Base-by-base conservation (phyloP, 2,329 filamentous ascomycete genomes). In the Tolypocladium amazonense region DNA sequence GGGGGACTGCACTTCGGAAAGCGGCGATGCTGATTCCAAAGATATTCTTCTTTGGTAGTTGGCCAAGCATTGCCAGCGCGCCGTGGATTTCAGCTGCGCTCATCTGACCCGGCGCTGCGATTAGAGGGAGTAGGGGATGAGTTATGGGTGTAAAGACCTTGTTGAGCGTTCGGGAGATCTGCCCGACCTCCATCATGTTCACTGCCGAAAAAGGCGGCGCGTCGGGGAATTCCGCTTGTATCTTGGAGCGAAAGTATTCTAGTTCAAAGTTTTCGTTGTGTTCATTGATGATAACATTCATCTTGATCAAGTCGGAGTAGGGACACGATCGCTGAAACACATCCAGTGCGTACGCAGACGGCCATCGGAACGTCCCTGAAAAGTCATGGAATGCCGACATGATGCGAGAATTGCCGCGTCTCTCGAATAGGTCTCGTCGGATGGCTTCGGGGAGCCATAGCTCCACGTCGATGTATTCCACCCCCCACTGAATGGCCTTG, bases 381-480 rank as follows among this genome's bases (percentile, higher is more conserved):
- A 93, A 93, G 75, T 94, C 90, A 71, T 95, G 91, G 68, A 93
- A 94, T 15, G 91, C 90, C n/a, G 90, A 93, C 77, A 95, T 92
- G 72, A 96, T 91, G 64, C 87, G 88, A 68, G 88, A 93, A 73
- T 86, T 89, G 2, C 90, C 90, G 65, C 88, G 87, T 58, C 83
- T 80, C 65, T 88, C 83, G 58, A 85, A 88, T 12, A 95, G 74
- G 61, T 78, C 81, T 63, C 79, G 79, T 63, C 90, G 81, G 59
- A 95, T 89, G 8, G 83, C 77, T 70, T 92, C 89, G 1, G 90
- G 90, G 43, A 95, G 80, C 89, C 90, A 94, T 45, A 95, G 76
- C 75, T 95, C 90, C 58, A 95, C 90, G 68, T 96, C 90, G 63
- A 95, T 88, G 70, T 95, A 96, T 72, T 95, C 90, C 61, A 91